phyloP scores from a whole-genome alignment of 768 basidiomycete species.

The Auriscalpium orientale region DNA sequence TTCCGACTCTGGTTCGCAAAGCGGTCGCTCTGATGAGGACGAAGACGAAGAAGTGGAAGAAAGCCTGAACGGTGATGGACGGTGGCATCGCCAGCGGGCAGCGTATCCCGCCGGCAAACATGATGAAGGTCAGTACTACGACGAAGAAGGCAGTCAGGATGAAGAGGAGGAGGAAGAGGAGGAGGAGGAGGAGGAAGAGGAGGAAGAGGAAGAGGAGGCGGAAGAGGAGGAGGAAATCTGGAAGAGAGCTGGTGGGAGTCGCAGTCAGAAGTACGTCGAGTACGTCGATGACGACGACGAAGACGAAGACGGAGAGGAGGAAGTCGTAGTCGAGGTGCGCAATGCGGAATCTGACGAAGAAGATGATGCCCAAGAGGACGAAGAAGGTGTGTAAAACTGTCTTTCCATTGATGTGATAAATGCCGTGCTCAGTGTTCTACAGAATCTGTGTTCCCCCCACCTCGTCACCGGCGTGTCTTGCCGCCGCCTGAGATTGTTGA shows the following conservation, averaged over 20 bases:
- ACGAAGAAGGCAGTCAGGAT: slow-evolving; percentile 8
- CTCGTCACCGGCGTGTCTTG: no score
- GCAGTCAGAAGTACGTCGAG: neutral
- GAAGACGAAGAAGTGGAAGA: slow-evolving; percentile 25
- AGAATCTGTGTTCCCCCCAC: no score
- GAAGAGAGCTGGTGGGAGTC: neutral
- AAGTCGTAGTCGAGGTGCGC: slow-evolving; percentile 31
- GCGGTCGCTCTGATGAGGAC: slow-evolving; percentile 17
- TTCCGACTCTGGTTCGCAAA: slow-evolving; percentile 24
- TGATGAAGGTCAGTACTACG: slow-evolving; percentile 2
- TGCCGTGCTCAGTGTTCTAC: no score
- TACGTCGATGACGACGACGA: slow-evolving; percentile 18
- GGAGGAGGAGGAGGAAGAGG: slow-evolving; percentile 12
- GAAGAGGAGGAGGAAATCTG: slow-evolving; percentile 39
- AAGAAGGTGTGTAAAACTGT: slow-evolving; percentile 9
- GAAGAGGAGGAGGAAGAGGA: slow-evolving; percentile 5
- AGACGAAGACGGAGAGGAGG: slow-evolving; percentile 34
- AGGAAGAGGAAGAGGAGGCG: slow-evolving; percentile 9
- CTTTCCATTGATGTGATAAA: no score
- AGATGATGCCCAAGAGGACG: slow-evolving; percentile 5
- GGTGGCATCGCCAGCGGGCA: slow-evolving; percentile 4
- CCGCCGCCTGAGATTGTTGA: slow-evolving; percentile 26
- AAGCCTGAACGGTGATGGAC: slow-evolving; percentile 21
- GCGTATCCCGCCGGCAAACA: slow-evolving; percentile 4
- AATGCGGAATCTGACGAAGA: neutral